These are phyloP conservation scores for Phylloporus scabripes DNA, from an alignment of 768 basidiomycete genomes.

Conservation along the genomic window DNA sequence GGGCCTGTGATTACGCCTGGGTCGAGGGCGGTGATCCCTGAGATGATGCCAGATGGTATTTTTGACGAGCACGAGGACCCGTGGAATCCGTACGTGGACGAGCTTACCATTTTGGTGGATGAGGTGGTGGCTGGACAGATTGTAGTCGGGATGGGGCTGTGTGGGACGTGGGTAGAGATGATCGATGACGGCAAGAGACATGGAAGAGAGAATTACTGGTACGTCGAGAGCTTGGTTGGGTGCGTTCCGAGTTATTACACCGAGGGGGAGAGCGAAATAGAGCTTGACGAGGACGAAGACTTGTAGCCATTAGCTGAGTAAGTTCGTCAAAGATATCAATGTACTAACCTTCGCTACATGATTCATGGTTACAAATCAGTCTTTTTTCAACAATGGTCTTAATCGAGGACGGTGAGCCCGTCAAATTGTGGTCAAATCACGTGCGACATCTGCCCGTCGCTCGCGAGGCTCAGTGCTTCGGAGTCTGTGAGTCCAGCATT, in stretches of 20 bases:
- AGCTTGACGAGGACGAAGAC: background rate
- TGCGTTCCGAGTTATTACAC: conserved; percentile 48
- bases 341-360: too few relatives aligned
- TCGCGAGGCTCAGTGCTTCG: too few relatives aligned
- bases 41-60: conserved; percentile 1
- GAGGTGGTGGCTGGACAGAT: conserved; percentile 11
- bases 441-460: conserved; percentile 8
- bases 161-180: conserved; percentile 34
- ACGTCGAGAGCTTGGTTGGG: conserved; percentile 47
- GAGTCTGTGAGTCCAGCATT: too few relatives aligned
- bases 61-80: conserved; percentile 9
- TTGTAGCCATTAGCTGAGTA: too few relatives aligned
- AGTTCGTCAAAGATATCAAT: too few relatives aligned
- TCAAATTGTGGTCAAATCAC: conserved; percentile 16
- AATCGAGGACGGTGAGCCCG: conserved; percentile 15
- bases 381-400: conserved; percentile 12
- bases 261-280: conserved; percentile 8
- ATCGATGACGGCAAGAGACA: conserved; percentile 5
- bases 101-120: conserved; percentile 28
- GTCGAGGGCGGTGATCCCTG: conserved; percentile 20
- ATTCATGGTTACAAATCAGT: too few relatives aligned
- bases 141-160: conserved; percentile 29
- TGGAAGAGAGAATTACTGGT: conserved; percentile 42
- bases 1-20: conserved; percentile 30
- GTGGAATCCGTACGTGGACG: conserved; percentile 36